Conservation (phyloP, 202 grass and related monocot species). For the Hordeum pubiflorum region DNA sequence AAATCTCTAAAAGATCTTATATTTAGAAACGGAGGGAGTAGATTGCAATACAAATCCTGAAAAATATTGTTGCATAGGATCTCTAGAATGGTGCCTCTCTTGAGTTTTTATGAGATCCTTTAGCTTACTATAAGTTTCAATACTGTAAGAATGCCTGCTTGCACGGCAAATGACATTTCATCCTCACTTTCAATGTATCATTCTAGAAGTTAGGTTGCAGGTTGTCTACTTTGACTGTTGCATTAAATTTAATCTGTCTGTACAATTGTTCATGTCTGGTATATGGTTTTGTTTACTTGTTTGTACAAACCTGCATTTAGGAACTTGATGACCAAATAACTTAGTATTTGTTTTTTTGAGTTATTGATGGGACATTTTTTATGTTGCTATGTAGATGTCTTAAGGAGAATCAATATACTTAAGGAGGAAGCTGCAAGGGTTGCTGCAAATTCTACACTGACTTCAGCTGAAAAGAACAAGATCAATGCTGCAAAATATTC, state of each 20-base stretch:
- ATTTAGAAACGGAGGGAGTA: too few species aligned
- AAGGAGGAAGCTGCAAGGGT: slow-evolving; percentile 94
- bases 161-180: slow-evolving; percentile 12
- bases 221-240: not conserved
- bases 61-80: slow-evolving; percentile 20
- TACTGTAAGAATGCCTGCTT: slow-evolving; percentile 9
- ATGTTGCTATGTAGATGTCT: slow-evolving; percentile 61
- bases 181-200: slow-evolving; percentile 12
- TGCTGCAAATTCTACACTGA: slow-evolving; percentile 85
- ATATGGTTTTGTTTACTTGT: slow-evolving; percentile 4
- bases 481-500: slow-evolving; percentile 95
- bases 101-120: slow-evolving; percentile 6
- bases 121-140: not conserved
- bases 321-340: not conserved
- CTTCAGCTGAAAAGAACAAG: slow-evolving; percentile 78
- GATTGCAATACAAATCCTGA: slow-evolving; percentile 21
- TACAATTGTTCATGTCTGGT: slow-evolving; percentile 7
- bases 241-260: slow-evolving; percentile 15
- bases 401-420: slow-evolving; percentile 85
- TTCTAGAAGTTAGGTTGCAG: slow-evolving; percentile 6
- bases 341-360: slow-evolving; percentile 17
- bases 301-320: not conserved
- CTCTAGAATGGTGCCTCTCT: not conserved
- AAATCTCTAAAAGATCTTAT: too few species aligned
- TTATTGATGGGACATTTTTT: slow-evolving; percentile 22